Percentiles rank a stretch among this genome's conserved stretches.
Conservation (phyloP, 2,329 filamentous ascomycete species). For the Aureobasidium leucospermi region DNA sequence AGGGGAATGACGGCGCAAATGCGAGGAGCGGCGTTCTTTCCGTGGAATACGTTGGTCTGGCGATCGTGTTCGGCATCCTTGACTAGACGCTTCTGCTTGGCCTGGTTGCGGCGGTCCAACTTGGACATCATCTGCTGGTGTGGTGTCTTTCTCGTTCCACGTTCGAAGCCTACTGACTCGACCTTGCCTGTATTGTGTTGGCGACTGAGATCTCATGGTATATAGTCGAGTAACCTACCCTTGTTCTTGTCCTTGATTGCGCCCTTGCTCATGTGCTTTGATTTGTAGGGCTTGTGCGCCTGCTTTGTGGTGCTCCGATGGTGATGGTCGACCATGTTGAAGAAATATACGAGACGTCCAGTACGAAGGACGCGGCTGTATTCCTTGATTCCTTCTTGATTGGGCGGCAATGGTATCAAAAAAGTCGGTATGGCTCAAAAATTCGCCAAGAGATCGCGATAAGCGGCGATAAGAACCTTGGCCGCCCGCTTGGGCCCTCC, state of each 20-base stretch:
- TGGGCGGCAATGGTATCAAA: neutral
- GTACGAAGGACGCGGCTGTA: neutral
- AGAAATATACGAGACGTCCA: neutral
- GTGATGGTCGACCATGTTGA: conserved; percentile 74
- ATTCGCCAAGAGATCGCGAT: no score
- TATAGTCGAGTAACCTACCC: conserved; percentile 30
- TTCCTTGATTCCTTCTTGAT: neutral
- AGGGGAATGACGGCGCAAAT: conserved; percentile 85
- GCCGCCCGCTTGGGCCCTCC: no score
- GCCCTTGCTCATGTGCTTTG: conserved; percentile 80
- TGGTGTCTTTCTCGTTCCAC: conserved; percentile 72
- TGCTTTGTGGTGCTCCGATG: conserved; percentile 90
- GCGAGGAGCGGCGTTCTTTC: conserved; percentile 76
- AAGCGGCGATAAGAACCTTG: no score
- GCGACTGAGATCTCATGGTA: neutral
- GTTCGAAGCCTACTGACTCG: conserved; percentile 52
- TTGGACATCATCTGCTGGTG: conserved; percentile 98
- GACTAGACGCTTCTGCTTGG: conserved; percentile 76
- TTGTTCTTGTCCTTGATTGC: conserved; percentile 78
- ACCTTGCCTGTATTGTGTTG: conserved; percentile 51
- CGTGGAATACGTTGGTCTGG: conserved; percentile 74
- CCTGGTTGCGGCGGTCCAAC: conserved; percentile 88
- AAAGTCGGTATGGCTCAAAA: neutral
- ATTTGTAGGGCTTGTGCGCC: conserved; percentile 85
- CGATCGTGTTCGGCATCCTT: conserved; percentile 80